Evolutionary conservation across 805 yeast genomes (phyloP).

Genomic region (Priceomyces castillae): DNA sequence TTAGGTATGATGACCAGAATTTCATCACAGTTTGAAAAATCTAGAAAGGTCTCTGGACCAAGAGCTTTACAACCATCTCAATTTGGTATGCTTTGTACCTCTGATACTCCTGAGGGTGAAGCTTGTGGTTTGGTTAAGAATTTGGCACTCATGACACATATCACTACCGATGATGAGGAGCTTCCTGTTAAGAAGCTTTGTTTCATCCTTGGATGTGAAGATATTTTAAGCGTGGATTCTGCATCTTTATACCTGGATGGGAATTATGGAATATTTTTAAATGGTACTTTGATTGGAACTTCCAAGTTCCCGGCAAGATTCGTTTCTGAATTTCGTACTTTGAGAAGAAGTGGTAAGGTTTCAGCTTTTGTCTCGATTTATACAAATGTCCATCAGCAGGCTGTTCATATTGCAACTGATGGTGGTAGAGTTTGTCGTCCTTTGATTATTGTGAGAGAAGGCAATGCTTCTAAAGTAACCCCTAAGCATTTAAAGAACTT

Average conservation of each 20-base stretch:
- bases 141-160: slow-evolving; percentile 96
- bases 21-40: slow-evolving; percentile 97
- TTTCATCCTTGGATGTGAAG: slow-evolving; percentile 84
- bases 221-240: slow-evolving; percentile 76
- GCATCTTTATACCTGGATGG: slow-evolving; percentile 72
- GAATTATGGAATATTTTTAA: slow-evolving; percentile 82
- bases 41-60: slow-evolving; percentile 97
- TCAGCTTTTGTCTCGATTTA: slow-evolving; percentile 91
- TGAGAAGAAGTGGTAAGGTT: slow-evolving; percentile 81
- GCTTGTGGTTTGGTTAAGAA: slow-evolving; percentile 99
- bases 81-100: slow-evolving; percentile 97
- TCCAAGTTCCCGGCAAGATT: slow-evolving; percentile 85
- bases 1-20: slow-evolving; percentile 99
- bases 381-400: slow-evolving; percentile 82
- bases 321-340: slow-evolving; percentile 69
- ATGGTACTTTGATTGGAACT: slow-evolving; percentile 92
- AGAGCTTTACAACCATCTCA: slow-evolving; percentile 99
- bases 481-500: slow-evolving; percentile 66
- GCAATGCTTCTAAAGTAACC: slow-evolving; percentile 66
- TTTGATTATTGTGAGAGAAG: slow-evolving; percentile 71
- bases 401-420: slow-evolving; percentile 97
- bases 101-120: slow-evolving; percentile 99
- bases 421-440: slow-evolving; percentile 99
- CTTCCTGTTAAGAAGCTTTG: slow-evolving; percentile 79
- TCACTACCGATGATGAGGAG: slow-evolving; percentile 97